Evolutionary conservation across 805 yeast genomes (phyloP), one percentile per base, ranked within the genome.

Genomic region (Saturnispora saitoi): DNA sequence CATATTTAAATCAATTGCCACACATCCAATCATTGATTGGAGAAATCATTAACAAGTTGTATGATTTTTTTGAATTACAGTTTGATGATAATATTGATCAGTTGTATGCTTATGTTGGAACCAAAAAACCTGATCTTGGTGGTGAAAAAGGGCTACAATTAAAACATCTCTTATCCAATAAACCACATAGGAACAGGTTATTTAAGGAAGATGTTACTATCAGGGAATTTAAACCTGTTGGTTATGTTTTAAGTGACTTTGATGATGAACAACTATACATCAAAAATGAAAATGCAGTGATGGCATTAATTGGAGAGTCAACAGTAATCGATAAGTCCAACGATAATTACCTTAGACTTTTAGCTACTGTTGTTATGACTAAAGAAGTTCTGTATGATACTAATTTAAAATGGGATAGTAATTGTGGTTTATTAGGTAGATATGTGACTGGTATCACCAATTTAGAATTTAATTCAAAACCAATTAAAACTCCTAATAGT

Each of bases 141-240:
- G 38, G 19, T 20, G 19, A 14, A 24, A 29, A 17, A 30, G 32
- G 14, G 38, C 39, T 42, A 31, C 43, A 31, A 39, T 48, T 28
- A 14, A 39, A 17, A 51, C 51, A 10, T 11, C 51, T 57, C 7
- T 48, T 56, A 44, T 41, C 48, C 42, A 5, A 48, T 41, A 49
- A 70, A 45, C 83, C 84, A 14, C 53, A 59, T 7, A 70, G 91
- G 61, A 56, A 61, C 2, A 75, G 78, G 48, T 75, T 74, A 47
- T 83, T 82, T 58, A 64, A 69, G 41, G 91, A 85, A 57, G 93
- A 84, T 64, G 78, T 82, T 12, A 63, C 70, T 20, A 66, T 80
- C 54, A 77, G 76, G 51, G 89, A 81, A 52, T 82, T 80, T 56
- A 65, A 70, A 28, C 75, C 83, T 4, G 67, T 84, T 15, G 73